These are phyloP conservation scores for Teratosphaeria destructans DNA, from an alignment of 2,329 filamentous ascomycete genomes.

Conservation along the genomic window DNA sequence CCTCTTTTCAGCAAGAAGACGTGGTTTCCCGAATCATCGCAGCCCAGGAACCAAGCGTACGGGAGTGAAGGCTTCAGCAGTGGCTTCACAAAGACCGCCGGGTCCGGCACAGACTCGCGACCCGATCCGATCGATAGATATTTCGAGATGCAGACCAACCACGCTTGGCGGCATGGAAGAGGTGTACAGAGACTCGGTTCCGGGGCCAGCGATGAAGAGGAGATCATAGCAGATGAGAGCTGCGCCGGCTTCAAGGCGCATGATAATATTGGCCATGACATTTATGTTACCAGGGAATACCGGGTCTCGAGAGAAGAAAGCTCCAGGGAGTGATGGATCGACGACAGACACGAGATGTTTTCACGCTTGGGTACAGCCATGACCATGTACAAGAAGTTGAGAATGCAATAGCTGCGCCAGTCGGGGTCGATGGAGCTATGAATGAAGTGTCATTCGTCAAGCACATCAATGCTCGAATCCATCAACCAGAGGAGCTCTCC, in stretches of 20 bases:
- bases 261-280: neutral
- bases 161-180: neutral
- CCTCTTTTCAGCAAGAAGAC: slow-evolving; percentile 34
- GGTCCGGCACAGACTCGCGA: neutral
- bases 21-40: neutral
- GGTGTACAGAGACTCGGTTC: neutral
- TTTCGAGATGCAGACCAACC: neutral
- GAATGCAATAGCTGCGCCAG: neutral
- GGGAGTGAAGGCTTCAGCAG: neutral
- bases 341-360: neutral
- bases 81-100: neutral
- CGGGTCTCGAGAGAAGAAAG: neutral
- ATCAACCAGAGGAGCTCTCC: no score
- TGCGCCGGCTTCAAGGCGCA: neutral
- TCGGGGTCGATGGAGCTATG: no score
- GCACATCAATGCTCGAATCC: no score
- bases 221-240: neutral
- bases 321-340: neutral
- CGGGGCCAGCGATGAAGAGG: neutral
- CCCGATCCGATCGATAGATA: neutral
- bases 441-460: no score
- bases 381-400: neutral
- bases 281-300: neutral
- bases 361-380: neutral
- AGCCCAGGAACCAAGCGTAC: neutral